Percentiles rank a stretch among this genome's conserved stretches.
Conservation (phyloP, 257 asterid species). For the Forsythia viridissima region DNA sequence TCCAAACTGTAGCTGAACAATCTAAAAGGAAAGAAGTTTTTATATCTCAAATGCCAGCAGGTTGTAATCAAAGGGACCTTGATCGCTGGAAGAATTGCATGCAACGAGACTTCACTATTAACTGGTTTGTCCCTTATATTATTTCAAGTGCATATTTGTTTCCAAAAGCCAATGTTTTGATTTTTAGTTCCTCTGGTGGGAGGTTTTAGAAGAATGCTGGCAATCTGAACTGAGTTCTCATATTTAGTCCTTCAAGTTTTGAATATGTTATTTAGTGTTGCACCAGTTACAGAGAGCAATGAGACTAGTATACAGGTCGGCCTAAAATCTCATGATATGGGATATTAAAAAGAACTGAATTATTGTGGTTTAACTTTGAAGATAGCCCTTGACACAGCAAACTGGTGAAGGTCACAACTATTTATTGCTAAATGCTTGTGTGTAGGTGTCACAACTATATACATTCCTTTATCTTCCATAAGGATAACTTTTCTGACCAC, state of each 20-base stretch:
- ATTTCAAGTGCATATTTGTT: not conserved
- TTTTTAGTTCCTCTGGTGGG: slow-evolving; percentile 7
- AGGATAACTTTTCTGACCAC: not conserved
- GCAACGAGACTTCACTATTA: slow-evolving; percentile 88
- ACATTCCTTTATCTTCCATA: not conserved
- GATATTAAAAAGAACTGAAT: not conserved
- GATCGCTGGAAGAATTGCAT: slow-evolving; percentile 70
- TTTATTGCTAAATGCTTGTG: not conserved
- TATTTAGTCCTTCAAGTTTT: slow-evolving; percentile 1
- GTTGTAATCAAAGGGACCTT: slow-evolving; percentile 53
- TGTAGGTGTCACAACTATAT: not conserved
- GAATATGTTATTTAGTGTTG: slow-evolving; percentile 9
- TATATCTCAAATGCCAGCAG: slow-evolving; percentile 42
- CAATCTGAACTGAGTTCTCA: slow-evolving; percentile 17
- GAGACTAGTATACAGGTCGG: not conserved
- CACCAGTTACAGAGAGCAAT: not conserved
- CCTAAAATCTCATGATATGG: not conserved
- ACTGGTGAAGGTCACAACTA: not conserved
- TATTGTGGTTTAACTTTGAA: not conserved
- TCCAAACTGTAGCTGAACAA: slow-evolving; percentile 57
- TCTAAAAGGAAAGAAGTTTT: slow-evolving; percentile 24
- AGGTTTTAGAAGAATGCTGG: slow-evolving; percentile 18
- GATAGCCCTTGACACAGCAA: not conserved
- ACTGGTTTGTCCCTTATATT: slow-evolving; percentile 56
- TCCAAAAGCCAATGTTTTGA: slow-evolving; percentile 17